Evolutionary conservation across 495 filamentous ascomycete species (phyloP), one percentile per base, ranked within the genome.

Genomic region (Cryomyces antarcticus): DNA sequence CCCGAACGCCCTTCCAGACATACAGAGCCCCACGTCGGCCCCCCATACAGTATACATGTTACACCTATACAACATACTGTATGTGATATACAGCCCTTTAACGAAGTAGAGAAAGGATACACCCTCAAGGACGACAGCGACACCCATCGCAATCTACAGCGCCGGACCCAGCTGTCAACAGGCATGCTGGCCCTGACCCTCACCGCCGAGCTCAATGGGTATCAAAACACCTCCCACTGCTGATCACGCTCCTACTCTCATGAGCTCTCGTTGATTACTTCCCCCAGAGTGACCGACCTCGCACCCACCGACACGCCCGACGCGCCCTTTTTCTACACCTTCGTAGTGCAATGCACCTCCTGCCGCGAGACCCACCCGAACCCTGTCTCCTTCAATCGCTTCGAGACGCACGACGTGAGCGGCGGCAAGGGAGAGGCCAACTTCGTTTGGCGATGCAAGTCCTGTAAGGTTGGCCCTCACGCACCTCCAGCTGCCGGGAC

Each of bases 381-480:
- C 52, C 77, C 71, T 60, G 74, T 99, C 35, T 79, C 71, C 42
- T 71, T 99, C 49, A 93, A 71, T 58, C 80, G 92, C 30, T 92
- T 86, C 64, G 89, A 93, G 54, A 67, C 59, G 41, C 78, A 86
- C 52, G 88, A 93, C 42, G 75, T 92, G 53, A 84, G 82, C 43
- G 85, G 84, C 11, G 92, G 84, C 60, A 73, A 82, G 39, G 89
- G 89, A 38, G 87, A 96, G 61, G 92, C 89, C 6, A 94, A 94
- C 61, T 94, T 97, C 57, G 89, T 97, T 38, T 96, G 88, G 88
- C 82, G 75, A 56, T 97, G 89, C 69, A 93, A 84, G 58, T 78
- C 82, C 49, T 97, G 66, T 53, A 58, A 59, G 52, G 55, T 58
- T 44, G 17, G 46, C 17, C 13, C 2, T 33, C 41, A 41, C 12